Percentiles rank a stretch among this genome's conserved stretches.
Conservation (phyloP, 2,329 filamentous ascomycete genomes). For the Colletotrichum endophyticum region DNA sequence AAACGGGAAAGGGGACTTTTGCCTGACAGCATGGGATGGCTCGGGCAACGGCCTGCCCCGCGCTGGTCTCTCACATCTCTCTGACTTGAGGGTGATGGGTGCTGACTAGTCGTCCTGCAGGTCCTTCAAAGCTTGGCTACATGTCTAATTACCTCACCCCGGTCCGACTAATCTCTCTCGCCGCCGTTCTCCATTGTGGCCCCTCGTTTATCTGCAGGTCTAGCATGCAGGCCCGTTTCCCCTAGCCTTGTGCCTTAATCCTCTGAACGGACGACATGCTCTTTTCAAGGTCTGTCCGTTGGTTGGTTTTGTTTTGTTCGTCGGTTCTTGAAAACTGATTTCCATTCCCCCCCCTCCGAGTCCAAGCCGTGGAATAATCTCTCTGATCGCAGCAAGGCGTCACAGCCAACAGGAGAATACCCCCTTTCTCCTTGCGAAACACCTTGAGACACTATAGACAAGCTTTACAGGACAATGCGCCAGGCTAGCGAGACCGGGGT, state of each 20-base stretch:
- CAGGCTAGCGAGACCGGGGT: background rate
- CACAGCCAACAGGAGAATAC: background rate
- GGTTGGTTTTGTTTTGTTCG: background rate
- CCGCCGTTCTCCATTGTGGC: background rate
- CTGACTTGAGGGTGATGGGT: background rate
- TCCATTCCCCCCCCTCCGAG: background rate
- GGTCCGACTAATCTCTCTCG: background rate
- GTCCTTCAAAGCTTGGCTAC: slow-evolving; percentile 9
- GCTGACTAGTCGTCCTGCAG: slow-evolving; percentile 9
- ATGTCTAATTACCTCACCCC: background rate
- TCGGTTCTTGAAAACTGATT: background rate
- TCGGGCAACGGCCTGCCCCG: background rate
- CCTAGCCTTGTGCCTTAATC: background rate
- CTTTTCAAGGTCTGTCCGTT: background rate
- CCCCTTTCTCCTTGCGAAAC: slow-evolving; percentile 5
- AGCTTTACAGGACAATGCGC: slow-evolving; percentile 5
- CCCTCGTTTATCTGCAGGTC: slow-evolving; percentile 18
- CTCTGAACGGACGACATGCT: background rate
- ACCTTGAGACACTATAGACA: slow-evolving; percentile 3
- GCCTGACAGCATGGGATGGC: background rate
- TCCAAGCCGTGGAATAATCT: background rate
- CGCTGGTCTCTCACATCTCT: background rate
- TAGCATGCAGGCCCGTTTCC: background rate
- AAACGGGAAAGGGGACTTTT: background rate
- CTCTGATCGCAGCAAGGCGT: background rate